These are phyloP conservation scores for Cyclotella cryptica DNA, from an alignment of 108 stramenopile genomes.

Conservation along the genomic window DNA sequence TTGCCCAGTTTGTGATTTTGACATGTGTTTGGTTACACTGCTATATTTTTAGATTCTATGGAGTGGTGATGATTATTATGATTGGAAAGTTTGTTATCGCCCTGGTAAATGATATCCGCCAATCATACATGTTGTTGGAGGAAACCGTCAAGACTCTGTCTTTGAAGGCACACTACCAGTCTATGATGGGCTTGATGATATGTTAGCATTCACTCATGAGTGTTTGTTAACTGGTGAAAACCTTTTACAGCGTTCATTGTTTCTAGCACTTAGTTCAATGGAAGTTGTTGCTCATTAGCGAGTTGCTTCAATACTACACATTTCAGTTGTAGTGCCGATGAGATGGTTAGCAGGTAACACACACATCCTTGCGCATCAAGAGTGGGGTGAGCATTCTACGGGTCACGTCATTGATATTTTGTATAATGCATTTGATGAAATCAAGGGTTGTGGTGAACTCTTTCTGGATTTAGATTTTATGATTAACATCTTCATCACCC, in stretches of 20 bases:
- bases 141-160: too few relatives aligned
- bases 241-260: too few relatives aligned
- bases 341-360: conserved; percentile 18
- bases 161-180: neutral
- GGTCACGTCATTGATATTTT: too few relatives aligned
- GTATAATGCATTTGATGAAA: conserved; percentile 7
- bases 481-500: neutral
- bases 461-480: neutral
- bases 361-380: conserved; percentile 6
- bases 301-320: conserved; percentile 21
- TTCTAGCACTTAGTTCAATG: neutral
- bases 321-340: conserved; percentile 15
- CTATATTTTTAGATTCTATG: too few relatives aligned
- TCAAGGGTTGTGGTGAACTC: neutral
- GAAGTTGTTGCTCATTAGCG: conserved; percentile 11
- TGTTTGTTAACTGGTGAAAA: too few relatives aligned
- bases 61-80: too few relatives aligned
- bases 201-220: too few relatives aligned
- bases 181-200: too few relatives aligned
- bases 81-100: conserved; percentile 8
- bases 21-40: too few relatives aligned
- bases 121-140: neutral
- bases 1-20: too few relatives aligned
- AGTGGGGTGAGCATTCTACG: conserved; percentile 9
- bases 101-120: conserved; percentile 17